phyloP scores from a whole-genome alignment of 345 rosid genomes.

The Kandelia obovata region DNA sequence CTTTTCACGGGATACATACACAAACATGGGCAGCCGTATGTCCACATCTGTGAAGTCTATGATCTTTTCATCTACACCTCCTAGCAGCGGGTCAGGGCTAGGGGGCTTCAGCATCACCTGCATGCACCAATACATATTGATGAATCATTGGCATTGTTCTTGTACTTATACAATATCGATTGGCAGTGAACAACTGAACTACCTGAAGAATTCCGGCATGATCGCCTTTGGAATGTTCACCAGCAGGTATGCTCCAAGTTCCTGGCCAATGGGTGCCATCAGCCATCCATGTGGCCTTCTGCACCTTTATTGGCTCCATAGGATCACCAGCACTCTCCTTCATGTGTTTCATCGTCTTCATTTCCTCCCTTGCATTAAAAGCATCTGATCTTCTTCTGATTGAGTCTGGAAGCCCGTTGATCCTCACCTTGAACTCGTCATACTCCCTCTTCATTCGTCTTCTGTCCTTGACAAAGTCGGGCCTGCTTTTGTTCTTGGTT shows the following conservation, averaged over 20 bases:
- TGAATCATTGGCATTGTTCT: neutral
- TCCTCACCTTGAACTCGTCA: slow-evolving; percentile 90
- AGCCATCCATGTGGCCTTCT: slow-evolving; percentile 97
- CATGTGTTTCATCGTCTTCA: slow-evolving; percentile 78
- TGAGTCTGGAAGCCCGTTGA: slow-evolving; percentile 82
- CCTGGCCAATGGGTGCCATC: slow-evolving; percentile 99
- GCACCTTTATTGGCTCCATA: slow-evolving; percentile 59
- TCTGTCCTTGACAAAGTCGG: slow-evolving; percentile 86
- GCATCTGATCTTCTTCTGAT: slow-evolving; percentile 93
- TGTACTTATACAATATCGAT: neutral
- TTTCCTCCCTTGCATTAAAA: slow-evolving; percentile 93
- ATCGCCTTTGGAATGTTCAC: slow-evolving; percentile 87
- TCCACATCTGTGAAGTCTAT: slow-evolving; percentile 72
- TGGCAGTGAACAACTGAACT: neutral
- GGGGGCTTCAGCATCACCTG: slow-evolving; percentile 96
- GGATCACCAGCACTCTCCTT: slow-evolving; percentile 75
- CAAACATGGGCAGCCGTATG: slow-evolving; percentile 86
- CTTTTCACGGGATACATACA: slow-evolving; percentile 83
- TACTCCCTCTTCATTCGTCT: slow-evolving; percentile 82
- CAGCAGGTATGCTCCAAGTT: slow-evolving; percentile 52
- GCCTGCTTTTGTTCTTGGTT: slow-evolving; percentile 77
- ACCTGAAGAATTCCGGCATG: slow-evolving; percentile 88
- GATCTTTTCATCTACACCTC: slow-evolving; percentile 60
- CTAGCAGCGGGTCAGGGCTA: slow-evolving; percentile 59
- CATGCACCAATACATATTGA: neutral